Evolutionary conservation across 768 basidiomycete genomes (phyloP).

Genomic region (Psilocybe subaeruginosa): DNA sequence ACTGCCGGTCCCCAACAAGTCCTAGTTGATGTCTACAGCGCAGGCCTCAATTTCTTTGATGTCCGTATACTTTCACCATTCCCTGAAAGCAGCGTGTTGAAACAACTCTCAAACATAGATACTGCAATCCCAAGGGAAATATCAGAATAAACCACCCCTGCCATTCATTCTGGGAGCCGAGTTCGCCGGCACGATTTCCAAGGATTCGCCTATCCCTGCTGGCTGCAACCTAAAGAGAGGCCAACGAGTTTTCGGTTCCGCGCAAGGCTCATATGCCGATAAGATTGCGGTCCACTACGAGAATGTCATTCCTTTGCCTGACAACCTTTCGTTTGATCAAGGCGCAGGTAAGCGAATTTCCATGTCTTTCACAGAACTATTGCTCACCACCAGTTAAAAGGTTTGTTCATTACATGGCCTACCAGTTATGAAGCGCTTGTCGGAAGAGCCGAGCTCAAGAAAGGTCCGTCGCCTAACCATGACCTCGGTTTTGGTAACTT

Average conservation of each 20-base stretch:
- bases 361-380: not conserved
- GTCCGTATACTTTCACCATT: constrained; percentile 32
- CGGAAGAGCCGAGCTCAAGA: constrained; percentile 77
- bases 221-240: constrained; percentile 82
- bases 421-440: constrained; percentile 93
- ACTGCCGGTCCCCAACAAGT: constrained; percentile 53
- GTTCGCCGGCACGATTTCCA: constrained; percentile 79
- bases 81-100: not conserved
- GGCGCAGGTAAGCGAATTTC: constrained; percentile 64
- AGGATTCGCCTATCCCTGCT: constrained; percentile 72
- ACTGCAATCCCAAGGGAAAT: constrained; percentile 87
- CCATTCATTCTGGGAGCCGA: constrained; percentile 88
- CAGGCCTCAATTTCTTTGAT: constrained; percentile 81
- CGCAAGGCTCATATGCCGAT: constrained; percentile 83
- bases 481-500: not conserved
- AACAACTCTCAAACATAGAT: constrained; percentile 47
- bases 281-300: constrained; percentile 59
- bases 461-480: constrained; percentile 46
- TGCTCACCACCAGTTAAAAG: constrained; percentile 34
- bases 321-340: constrained; percentile 78
- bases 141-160: constrained; percentile 81
- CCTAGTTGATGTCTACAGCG: constrained; percentile 75
- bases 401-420: constrained; percentile 86
- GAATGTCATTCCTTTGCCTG: constrained; percentile 67
- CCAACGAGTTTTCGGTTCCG: constrained; percentile 86